These are phyloP conservation scores for Haplosporangium gracile DNA, from an alignment of 192 early-diverging fungal genomes.

Conservation along the genomic window DNA sequence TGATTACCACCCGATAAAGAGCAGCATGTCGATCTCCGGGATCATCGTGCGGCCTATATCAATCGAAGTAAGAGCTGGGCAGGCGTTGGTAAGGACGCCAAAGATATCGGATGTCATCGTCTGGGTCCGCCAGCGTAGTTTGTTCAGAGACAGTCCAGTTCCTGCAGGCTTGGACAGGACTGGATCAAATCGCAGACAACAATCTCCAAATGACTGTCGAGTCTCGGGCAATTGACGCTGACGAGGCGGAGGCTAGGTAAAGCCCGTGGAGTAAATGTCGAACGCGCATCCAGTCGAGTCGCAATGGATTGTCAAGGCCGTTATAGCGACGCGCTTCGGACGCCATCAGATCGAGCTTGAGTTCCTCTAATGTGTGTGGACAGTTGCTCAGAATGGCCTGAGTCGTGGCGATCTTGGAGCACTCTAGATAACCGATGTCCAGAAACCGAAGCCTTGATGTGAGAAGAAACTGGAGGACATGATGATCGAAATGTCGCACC, in stretches of 20 bases:
- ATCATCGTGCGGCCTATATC: not conserved
- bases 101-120: not conserved
- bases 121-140: not conserved
- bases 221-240: not conserved
- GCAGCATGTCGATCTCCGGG: not conserved
- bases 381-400: not conserved
- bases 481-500: not conserved
- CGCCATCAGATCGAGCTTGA: not conserved
- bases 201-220: not conserved
- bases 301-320: not conserved
- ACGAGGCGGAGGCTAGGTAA: not conserved
- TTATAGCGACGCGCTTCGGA: not conserved
- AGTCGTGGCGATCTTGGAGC: not conserved
- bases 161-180: not conserved
- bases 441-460: not conserved
- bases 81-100: not conserved
- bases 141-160: not conserved
- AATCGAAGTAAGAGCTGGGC: not conserved
- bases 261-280: not conserved
- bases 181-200: not conserved
- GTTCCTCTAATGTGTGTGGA: not conserved
- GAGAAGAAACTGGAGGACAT: not conserved
- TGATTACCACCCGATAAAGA: not conserved
- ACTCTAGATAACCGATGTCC: not conserved
- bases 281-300: not conserved